Evolutionary conservation across 2,329 filamentous ascomycete genomes (phyloP), one percentile per base, ranked within the genome.

Genomic region (Davidsoniella eucalypti): DNA sequence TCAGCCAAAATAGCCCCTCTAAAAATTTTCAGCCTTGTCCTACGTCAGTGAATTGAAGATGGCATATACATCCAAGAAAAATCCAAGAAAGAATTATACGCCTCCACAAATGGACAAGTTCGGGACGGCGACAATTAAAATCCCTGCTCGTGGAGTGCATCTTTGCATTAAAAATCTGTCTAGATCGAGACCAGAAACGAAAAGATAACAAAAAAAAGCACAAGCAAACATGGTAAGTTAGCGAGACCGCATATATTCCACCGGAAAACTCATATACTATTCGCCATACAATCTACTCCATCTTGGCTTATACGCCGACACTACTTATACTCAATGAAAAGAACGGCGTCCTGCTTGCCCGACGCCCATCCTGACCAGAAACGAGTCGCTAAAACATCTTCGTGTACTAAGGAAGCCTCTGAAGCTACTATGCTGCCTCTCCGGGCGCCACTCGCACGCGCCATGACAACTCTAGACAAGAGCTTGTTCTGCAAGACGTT

Each of bases 401-500:
- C 44, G 52, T 46, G 45, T 2, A 41, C 53, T 26, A 60, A 50
- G 48, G 33, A 44, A 33, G 29, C 29, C 21, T 26, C 44, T 23
- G 51, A 53, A 53, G 47, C 63, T 53, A 64, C 68, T 44, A 78
- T 78, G 74, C 69, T 67, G 55, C 61, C 76, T 47, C 85, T 94
- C 64, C 78, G 81, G 56, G 86, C 87, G 44, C 87, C 88, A 21
- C 71, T 87, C 53, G 82, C 90, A 58, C 82, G 84, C 63, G 80
- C 82, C 53, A 84, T 86, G 69, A 80, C 80, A 61, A 75, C 76
- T 46, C 77, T 98, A 55, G 88, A 98, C 67, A 80, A 85, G 57
- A 73, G 81, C 14, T 80, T 93, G 55, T 96, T 96, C 68, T 71
- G 76, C 48, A 86, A 82, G 63, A 84, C 73, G 1, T 68, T 94